Evolutionary conservation across 177 flowering plant species (phyloP).

Genomic region (Vitis hybrid): DNA sequence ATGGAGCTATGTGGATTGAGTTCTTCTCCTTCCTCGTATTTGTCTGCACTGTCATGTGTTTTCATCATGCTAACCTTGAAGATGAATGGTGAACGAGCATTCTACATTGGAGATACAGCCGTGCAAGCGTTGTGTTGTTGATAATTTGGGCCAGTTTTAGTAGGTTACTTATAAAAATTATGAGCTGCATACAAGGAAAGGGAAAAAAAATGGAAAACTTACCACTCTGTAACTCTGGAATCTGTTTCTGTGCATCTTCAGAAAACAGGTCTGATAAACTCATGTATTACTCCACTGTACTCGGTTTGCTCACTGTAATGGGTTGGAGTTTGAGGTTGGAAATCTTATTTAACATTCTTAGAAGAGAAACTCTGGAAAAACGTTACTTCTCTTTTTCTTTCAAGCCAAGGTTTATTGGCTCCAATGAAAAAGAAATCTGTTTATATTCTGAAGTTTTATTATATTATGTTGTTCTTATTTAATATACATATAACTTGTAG

Average conservation of each 20-base stretch:
- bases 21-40: slow-evolving; percentile 87
- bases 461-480: too few relatives aligned
- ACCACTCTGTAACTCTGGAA: background rate
- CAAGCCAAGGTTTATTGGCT: too few relatives aligned
- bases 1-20: slow-evolving; percentile 91
- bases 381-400: too few relatives aligned
- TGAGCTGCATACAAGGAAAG: background rate
- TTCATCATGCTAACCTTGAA: slow-evolving; percentile 87
- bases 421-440: too few relatives aligned
- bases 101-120: background rate
- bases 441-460: too few relatives aligned
- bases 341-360: too few relatives aligned
- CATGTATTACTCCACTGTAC: background rate
- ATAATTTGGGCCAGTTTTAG: background rate
- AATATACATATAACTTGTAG: too few relatives aligned
- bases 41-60: slow-evolving; percentile 88
- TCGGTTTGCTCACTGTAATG: background rate
- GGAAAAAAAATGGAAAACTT: background rate
- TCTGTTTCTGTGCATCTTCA: background rate
- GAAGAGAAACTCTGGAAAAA: too few relatives aligned
- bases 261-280: background rate
- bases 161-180: background rate
- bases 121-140: too few relatives aligned
- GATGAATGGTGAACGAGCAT: slow-evolving; percentile 74
- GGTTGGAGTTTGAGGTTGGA: too few relatives aligned